phyloP scores from a whole-genome alignment of 352 stramenopile genomes.

The Phytophthora brassicae region DNA sequence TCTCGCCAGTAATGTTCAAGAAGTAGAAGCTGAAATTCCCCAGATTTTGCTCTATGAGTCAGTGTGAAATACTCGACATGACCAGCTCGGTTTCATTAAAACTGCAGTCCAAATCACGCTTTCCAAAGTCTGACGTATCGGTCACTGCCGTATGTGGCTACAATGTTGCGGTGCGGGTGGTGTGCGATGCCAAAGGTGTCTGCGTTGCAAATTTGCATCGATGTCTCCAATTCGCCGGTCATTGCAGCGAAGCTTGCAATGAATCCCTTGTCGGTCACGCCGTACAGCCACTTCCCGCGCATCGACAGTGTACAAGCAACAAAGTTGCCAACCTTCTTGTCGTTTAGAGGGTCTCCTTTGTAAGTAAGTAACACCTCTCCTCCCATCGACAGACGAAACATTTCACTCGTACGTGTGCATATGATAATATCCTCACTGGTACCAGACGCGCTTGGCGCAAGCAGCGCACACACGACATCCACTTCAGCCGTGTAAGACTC shows the following conservation, averaged over 20 bases:
- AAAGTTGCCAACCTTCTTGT: slow-evolving; percentile 79
- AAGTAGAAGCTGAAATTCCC: slow-evolving; percentile 29
- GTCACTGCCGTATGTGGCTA: slow-evolving; percentile 89
- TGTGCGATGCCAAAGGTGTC: slow-evolving; percentile 81
- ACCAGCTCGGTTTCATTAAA: slow-evolving; percentile 8
- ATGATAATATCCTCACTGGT: slow-evolving; percentile 77
- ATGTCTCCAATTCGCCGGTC: slow-evolving; percentile 61
- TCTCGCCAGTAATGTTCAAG: slow-evolving; percentile 45
- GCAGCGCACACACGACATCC: slow-evolving; percentile 70
- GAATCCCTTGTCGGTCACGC: slow-evolving; percentile 85
- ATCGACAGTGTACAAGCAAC: slow-evolving; percentile 85
- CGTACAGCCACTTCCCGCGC: slow-evolving; percentile 85
- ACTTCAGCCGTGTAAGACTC: slow-evolving; percentile 58
- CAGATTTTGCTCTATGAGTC: neutral
- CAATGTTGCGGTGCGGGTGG: slow-evolving; percentile 88
- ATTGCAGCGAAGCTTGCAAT: slow-evolving; percentile 69
- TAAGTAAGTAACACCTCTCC: slow-evolving; percentile 65
- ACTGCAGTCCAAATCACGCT: slow-evolving; percentile 39
- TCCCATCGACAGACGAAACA: slow-evolving; percentile 81
- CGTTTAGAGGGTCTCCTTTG: slow-evolving; percentile 61
- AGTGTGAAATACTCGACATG: neutral
- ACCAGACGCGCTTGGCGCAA: slow-evolving; percentile 54
- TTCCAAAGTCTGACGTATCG: slow-evolving; percentile 85
- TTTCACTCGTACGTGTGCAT: slow-evolving; percentile 76
- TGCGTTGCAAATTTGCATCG: slow-evolving; percentile 83